These are phyloP conservation scores for Kodamaea restingae DNA, from an alignment of 805 yeast genomes.

Conservation along the genomic window DNA sequence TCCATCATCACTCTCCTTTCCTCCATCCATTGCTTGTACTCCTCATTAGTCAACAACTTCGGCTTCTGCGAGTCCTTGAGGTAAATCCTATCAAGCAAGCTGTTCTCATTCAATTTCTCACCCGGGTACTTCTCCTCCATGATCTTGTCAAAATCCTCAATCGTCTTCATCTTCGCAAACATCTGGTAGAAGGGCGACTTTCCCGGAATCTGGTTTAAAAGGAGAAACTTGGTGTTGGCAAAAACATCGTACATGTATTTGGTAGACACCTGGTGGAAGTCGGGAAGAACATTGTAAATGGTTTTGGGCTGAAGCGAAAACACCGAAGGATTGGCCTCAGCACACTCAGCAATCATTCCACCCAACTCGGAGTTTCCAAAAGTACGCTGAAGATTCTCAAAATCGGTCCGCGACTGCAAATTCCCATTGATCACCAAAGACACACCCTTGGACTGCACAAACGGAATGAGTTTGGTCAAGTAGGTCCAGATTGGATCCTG, in stretches of 20 bases:
- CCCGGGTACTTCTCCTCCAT: constrained; percentile 29
- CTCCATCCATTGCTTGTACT: constrained; percentile 12
- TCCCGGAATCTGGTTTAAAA: constrained; percentile 77
- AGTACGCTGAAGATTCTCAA: constrained; percentile 44
- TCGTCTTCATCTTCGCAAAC: constrained; percentile 53
- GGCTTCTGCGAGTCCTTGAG: constrained; percentile 32
- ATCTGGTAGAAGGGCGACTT: constrained; percentile 55
- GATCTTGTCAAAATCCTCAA: constrained; percentile 44
- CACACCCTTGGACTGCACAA: constrained; percentile 60
- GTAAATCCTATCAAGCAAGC: constrained; percentile 18
- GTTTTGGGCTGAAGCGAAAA: constrained; percentile 46
- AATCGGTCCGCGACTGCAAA: constrained; percentile 53
- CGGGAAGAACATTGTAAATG: constrained; percentile 54
- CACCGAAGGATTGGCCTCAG: constrained; percentile 82
- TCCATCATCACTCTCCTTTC: constrained; percentile 10
- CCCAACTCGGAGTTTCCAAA: constrained; percentile 61
- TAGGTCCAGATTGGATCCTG: constrained; percentile 75
- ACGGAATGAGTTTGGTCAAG: constrained; percentile 54
- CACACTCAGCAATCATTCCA: constrained; percentile 90
- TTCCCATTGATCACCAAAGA: constrained; percentile 83
- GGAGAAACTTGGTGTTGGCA: constrained; percentile 74
- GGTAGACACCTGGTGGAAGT: constrained; percentile 53
- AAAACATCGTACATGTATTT: constrained; percentile 53
- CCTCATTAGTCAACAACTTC: constrained; percentile 16
- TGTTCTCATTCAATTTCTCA: constrained; percentile 27